Evolutionary conservation across 108 stramenopile genomes (phyloP).

Genomic region (Skeletonema potamos): DNA sequence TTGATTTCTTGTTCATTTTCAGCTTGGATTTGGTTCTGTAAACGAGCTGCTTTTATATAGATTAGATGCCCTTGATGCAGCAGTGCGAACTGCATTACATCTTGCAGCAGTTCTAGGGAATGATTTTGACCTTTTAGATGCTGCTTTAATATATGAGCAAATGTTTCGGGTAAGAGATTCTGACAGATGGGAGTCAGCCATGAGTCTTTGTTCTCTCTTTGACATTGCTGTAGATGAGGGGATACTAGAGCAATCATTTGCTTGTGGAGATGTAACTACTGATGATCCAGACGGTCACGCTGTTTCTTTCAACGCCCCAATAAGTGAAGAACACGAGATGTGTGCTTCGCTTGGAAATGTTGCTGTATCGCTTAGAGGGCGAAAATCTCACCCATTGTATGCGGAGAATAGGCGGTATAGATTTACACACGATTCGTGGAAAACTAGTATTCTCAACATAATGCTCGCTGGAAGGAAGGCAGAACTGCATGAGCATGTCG

Average conservation of each 20-base stretch:
- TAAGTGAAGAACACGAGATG: constrained; percentile 28
- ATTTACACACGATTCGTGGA: constrained; percentile 69
- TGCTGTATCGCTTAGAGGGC: constrained; percentile 17
- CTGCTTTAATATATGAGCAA: constrained; percentile 51
- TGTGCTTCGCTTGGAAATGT: constrained; percentile 23
- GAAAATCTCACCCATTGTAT: constrained; percentile 39
- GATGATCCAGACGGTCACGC: constrained; percentile 25
- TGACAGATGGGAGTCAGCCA: constrained; percentile 24
- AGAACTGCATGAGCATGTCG: constrained; percentile 65
- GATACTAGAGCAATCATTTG: constrained; percentile 53
- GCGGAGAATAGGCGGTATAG: constrained; percentile 43
- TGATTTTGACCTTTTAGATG: constrained; percentile 55
- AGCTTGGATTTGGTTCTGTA: constrained; percentile 35
- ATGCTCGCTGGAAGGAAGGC: constrained; percentile 58
- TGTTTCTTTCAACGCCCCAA: neutral
- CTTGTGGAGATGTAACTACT: neutral
- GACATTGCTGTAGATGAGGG: constrained; percentile 60
- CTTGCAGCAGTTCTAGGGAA: constrained; percentile 62
- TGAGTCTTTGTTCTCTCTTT: constrained; percentile 32
- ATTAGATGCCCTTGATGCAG: constrained; percentile 58
- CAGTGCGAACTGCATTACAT: constrained; percentile 52
- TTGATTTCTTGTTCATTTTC: neutral
- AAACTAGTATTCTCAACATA: constrained; percentile 53
- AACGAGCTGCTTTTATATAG: constrained; percentile 60
- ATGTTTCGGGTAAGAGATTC: constrained; percentile 21